phyloP scores from a whole-genome alignment of 2,329 filamentous ascomycete species.

The Cercospora sp. region DNA sequence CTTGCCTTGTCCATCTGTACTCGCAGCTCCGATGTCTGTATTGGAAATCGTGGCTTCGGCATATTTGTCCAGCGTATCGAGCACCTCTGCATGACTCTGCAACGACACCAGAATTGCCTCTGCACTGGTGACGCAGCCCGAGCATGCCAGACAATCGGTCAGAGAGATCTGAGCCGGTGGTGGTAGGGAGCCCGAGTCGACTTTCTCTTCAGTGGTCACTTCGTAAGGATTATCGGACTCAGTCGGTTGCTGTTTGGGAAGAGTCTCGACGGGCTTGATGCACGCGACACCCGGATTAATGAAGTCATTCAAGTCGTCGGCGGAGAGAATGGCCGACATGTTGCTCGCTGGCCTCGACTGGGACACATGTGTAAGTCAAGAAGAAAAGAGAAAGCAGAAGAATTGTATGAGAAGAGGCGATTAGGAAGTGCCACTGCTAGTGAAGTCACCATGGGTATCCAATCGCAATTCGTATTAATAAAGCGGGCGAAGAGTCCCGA shows the following conservation, averaged over 20 bases:
- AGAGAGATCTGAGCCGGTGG: constrained; percentile 88
- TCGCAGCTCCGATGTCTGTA: not conserved
- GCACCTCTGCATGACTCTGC: constrained; percentile 89
- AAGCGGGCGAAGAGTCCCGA: constrained; percentile 3
- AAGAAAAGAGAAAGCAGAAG: not conserved
- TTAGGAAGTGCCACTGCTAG: constrained; percentile 5
- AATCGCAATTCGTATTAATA: constrained; percentile 14
- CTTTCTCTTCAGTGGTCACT: constrained; percentile 88
- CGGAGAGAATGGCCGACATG: constrained; percentile 97
- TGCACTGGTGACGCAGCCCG: constrained; percentile 94
- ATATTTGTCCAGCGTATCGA: constrained; percentile 72
- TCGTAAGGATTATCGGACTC: constrained; percentile 61
- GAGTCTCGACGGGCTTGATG: constrained; percentile 94
- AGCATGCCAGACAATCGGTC: constrained; percentile 95
- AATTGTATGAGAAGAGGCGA: constrained; percentile 3
- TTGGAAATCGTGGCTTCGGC: constrained; percentile 26
- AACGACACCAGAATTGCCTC: constrained; percentile 95
- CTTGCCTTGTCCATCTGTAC: constrained; percentile 52
- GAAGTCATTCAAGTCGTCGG: constrained; percentile 97
- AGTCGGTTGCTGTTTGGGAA: constrained; percentile 64
- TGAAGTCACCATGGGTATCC: constrained; percentile 4
- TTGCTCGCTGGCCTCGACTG: constrained; percentile 26
- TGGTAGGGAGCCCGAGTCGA: constrained; percentile 52
- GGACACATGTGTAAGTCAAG: constrained; percentile 32
- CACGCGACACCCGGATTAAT: constrained; percentile 96